These are phyloP conservation scores for Cutaneotrichosporon daszewskae DNA, from an alignment of 1,284 basidiomycete genomes.

Conservation along the genomic window DNA sequence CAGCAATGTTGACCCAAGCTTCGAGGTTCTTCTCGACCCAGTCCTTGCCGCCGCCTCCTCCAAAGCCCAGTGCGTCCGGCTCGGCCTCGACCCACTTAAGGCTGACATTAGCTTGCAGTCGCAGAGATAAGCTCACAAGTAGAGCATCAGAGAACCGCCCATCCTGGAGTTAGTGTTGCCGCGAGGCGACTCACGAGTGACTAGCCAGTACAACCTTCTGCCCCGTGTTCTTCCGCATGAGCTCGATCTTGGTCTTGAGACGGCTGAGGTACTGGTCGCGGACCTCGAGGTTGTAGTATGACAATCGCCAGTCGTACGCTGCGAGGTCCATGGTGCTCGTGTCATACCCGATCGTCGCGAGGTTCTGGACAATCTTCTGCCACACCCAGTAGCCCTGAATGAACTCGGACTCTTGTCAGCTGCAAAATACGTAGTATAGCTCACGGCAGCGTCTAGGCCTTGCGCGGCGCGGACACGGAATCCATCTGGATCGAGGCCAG, in stretches of 20 bases:
- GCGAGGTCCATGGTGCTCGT: constrained; percentile 82
- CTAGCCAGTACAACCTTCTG: constrained; percentile 82
- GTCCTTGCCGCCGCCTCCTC: constrained; percentile 68
- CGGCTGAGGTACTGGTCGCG: constrained; percentile 89
- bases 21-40: constrained; percentile 92
- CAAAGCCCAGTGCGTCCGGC: constrained; percentile 54
- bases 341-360: constrained; percentile 85
- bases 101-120: no score
- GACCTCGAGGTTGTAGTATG: constrained; percentile 83
- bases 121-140: constrained; percentile 39
- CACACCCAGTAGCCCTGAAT: constrained; percentile 95
- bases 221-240: constrained; percentile 64
- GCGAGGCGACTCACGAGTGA: constrained; percentile 53
- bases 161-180: constrained; percentile 51
- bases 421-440: constrained; percentile 22
- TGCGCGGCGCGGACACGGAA: constrained; percentile 87
- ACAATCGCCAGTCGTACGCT: constrained; percentile 85
- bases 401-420: constrained; percentile 78
- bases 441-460: constrained; percentile 58
- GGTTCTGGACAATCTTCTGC: constrained; percentile 88
- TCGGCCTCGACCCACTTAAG: constrained; percentile 94
- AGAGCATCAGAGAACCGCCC: constrained; percentile 62
- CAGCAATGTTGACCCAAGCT: constrained; percentile 75
- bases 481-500: constrained; percentile 85
- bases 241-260: constrained; percentile 78